Evolutionary conservation across 2,329 filamentous ascomycete species (phyloP), one percentile per base, ranked within the genome.

Genomic region (Colletotrichum orchidophilum): DNA sequence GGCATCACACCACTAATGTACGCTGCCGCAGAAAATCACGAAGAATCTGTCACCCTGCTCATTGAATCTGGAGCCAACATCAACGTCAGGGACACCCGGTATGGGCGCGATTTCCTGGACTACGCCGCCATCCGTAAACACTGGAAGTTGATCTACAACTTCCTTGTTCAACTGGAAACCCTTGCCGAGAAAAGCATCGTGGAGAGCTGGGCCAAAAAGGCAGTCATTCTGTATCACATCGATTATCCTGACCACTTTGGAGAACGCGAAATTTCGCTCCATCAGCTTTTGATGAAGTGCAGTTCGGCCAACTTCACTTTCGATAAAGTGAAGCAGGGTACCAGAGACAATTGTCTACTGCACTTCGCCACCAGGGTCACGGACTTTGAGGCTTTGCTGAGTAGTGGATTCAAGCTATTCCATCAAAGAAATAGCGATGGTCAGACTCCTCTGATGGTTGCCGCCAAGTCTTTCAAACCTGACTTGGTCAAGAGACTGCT

Each of bases 1-100:
- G 66, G 66, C 1, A 66, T 39, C 0, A 70, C 62, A 9, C 61
- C 66, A 0, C 33, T 70, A 3, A 70, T 70, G 62, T 70, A 70
- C 29, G 62, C 66, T 9, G 66, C 61, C 5, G 54, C 50, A 0
- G 3, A 1, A 3, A 29, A 66, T 9, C 15, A 35, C 3, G 46
- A 33, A 0, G 31, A 60, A 0, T 42, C 66, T 6, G 9, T 49
- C n/a, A 18, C 2, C 3, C 31, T 60, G 3, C 27, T 70, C 0
- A 9, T 70, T 3, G 21, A 60, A 8, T 8, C 46, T 0, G 27
- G 33, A 3, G 62, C 61, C 1, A 1, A 29, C 9, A 0, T 46
- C 2, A 3, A 5, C 1, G 3, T 15, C 1, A 0, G 1, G 1
- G 61, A 54, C 3, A 54, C 11, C 3, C 24, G 26, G 2, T 27